Evolutionary conservation across 108 stramenopile species (phyloP), one percentile per base, ranked within the genome.

Genomic region (Cyclotella kingstonii): DNA sequence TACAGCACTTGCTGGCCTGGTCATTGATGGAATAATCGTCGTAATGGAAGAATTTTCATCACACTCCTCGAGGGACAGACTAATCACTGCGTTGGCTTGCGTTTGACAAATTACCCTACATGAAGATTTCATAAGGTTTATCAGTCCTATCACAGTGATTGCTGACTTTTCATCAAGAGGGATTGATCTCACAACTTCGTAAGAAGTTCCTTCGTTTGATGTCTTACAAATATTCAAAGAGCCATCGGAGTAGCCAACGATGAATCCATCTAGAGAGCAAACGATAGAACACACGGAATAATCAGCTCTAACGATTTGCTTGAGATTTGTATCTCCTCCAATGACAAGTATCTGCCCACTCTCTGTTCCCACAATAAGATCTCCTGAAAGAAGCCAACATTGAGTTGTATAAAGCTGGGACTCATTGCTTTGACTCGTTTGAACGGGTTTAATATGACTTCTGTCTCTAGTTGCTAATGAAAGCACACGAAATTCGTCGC

Each of bases 311-410:
- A 56, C 11, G 22, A 18, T 7, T 22, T 23, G 22, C 26, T 56
- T 56, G 19, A 11, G 3, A 12, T 56, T 22, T 25, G 39, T 39
- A 35, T 56, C 34, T 40, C 23, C 38, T 21, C 21, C 36, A 41
- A 56, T 35, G 21, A 56, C 39, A 17, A 56, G 6, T 23, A 56
- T 18, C 3, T 14, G 15, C 4, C 38, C 55, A 40, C n/a, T 56
- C 18, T 33, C 55, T 3, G 39, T 34, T 2, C 55, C 55, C 10
- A 56, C 25, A 14, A 56, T 41, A 21, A 56, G 23, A 22, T 56
- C 55, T 23, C 55, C 39, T 4, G 55, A 56, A 4, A 19, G 4
- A 18, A 56, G 33, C 55, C 55, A 56, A 25, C 39, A 41, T 40
- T 56, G 55, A 40, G 31, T 41, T 9, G 55, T 56, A 22, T 56